Evolutionary conservation across 805 yeast species (phyloP).

Genomic region (Blastobotrys americana): DNA sequence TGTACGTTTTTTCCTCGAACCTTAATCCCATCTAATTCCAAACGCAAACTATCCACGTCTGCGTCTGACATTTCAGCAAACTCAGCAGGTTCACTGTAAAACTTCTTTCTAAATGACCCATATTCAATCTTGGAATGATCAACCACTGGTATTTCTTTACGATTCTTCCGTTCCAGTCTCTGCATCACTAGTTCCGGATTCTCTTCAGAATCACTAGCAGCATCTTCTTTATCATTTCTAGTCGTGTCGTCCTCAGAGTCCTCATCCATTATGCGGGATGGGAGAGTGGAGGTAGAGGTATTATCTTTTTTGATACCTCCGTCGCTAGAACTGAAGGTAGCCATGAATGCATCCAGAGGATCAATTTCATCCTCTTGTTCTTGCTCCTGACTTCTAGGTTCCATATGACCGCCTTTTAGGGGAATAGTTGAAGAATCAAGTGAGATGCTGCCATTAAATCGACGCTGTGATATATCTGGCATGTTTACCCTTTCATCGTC

Average conservation of each 20-base stretch:
- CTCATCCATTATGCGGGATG: constrained; percentile 13
- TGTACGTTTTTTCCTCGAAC: constrained; percentile 54
- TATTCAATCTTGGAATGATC: constrained; percentile 41
- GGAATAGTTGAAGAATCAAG: background rate
- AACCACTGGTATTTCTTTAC: constrained; percentile 44
- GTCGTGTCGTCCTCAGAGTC: constrained; percentile 13
- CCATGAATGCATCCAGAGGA: constrained; percentile 44
- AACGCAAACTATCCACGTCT: constrained; percentile 50
- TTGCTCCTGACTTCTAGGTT: constrained; percentile 6
- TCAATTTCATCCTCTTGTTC: constrained; percentile 33
- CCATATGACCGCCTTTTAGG: constrained; percentile 1
- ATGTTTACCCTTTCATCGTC: constrained; percentile 10
- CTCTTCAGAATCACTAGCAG: constrained; percentile 26
- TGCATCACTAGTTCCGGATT: constrained; percentile 30
- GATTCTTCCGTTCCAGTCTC: constrained; percentile 34
- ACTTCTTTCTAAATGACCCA: constrained; percentile 50
- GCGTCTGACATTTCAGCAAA: constrained; percentile 40
- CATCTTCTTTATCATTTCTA: constrained; percentile 23
- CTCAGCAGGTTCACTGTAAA: constrained; percentile 57
- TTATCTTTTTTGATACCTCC: constrained; percentile 3
- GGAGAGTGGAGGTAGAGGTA: constrained; percentile 3
- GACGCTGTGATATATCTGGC: constrained; percentile 1
- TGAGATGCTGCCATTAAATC: constrained; percentile 2
- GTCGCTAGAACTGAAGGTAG: constrained; percentile 19
- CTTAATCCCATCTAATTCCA: constrained; percentile 54